Evolutionary conservation across 2,329 filamentous ascomycete genomes (phyloP), one percentile per base, ranked within the genome.

Genomic region (Fusarium sp.): DNA sequence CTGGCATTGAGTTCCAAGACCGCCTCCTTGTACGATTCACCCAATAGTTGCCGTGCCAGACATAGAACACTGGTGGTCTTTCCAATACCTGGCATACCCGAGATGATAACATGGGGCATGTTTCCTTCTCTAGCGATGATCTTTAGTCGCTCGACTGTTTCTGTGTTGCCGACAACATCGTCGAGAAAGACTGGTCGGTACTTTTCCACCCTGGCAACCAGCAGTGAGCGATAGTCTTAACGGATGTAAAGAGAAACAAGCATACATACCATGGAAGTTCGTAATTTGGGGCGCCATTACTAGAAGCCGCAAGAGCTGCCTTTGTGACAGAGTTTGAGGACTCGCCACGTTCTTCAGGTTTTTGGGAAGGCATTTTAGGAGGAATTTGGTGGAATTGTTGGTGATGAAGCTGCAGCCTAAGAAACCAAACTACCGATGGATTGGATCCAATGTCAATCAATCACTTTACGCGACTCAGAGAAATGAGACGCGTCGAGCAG

Each of bases 61-160:
- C 96, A 98, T 66, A 98, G 84, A 59, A 99, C 91, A 59, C 94
- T 97, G 1, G 96, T 98, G 6, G 96, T 99, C 85, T 99, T 99
- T 80, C 96, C 96, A 77, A 98, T 99, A 77, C 96, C 96, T 21
- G 96, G 96, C 94, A 97, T 98, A 64, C 96, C 96, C n/a, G 93
- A 97, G 76, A 99, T 98, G 81, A 99, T 98, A 77, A 99, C 89
- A 82, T 99, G 96, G 4, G 96, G 96, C 94, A 99, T 98, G 82
- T 99, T 99, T 74, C 96, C 96, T 83, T 98, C 96, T 81, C 94
- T 96, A 48, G 96, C 94, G 75, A 99, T 98, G 76, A 99, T 98
- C 79, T 98, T 98, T 75, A 99, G 85, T 58, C 96, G 92, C 80
- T 98, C 95, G 75, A 99, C 94, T 2, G 96, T 99, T 80, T 99